phyloP scores from a whole-genome alignment of 768 basidiomycete species.

The Mycena albidolilacea region DNA sequence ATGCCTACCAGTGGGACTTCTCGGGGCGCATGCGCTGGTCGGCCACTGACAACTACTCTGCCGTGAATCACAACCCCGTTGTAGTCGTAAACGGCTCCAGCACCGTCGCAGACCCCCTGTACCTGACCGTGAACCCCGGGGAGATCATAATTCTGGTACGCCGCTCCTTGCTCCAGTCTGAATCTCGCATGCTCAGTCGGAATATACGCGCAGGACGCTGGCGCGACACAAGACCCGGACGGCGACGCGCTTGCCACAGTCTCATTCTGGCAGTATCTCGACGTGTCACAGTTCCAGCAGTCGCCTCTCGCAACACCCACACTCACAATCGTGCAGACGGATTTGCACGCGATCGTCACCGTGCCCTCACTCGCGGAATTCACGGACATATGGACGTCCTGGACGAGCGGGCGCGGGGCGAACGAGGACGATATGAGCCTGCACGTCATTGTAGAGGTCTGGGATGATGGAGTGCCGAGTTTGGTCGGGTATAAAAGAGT shows the following conservation, averaged over 20 bases:
- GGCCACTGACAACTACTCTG: constrained; percentile 14
- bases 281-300: constrained; percentile 22
- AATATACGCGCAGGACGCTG: constrained; percentile 3
- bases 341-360: background rate
- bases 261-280: constrained; percentile 31
- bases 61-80: constrained; percentile 34
- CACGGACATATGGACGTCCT: background rate
- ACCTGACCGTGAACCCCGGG: constrained; percentile 4
- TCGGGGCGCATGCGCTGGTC: constrained; percentile 37
- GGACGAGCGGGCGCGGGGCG: constrained; percentile 21
- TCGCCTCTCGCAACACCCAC: background rate
- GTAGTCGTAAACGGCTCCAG: constrained; percentile 32
- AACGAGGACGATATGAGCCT: constrained; percentile 30
- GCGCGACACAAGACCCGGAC: constrained; percentile 31
- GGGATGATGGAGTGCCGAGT: constrained; percentile 30
- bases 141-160: constrained; percentile 5
- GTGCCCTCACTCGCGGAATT: background rate
- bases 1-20: constrained; percentile 39
- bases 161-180: background rate
- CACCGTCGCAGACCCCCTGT: background rate
- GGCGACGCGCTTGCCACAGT: constrained; percentile 12
- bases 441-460: constrained; percentile 34
- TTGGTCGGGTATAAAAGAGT: constrained; percentile 32
- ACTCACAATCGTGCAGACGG: constrained; percentile 5
- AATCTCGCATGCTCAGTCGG: background rate